phyloP scores from a whole-genome alignment of 2,329 filamentous ascomycete species.

The Penicillium sp. region DNA sequence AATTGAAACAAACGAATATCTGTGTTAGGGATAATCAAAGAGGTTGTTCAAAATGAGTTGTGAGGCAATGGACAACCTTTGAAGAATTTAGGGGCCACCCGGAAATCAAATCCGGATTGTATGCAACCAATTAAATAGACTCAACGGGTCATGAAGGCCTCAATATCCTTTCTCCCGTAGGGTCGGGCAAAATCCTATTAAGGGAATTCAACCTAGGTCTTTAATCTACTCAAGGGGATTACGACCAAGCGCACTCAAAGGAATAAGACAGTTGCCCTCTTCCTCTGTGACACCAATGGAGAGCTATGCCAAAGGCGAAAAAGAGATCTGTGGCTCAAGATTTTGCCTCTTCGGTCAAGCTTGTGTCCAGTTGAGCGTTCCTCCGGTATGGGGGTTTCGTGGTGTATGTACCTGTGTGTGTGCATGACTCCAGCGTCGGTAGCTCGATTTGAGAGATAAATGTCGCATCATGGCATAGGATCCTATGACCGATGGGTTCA shows the following conservation, averaged over 20 bases:
- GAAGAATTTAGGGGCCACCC: not conserved
- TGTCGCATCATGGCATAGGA: not conserved
- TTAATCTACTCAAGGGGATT: not conserved
- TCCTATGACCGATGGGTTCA: not conserved
- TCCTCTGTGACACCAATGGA: not conserved
- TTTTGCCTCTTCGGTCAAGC: not conserved
- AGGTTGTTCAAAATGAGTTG: not conserved
- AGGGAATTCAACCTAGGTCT: not conserved
- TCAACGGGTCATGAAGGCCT: not conserved
- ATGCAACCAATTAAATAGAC: not conserved
- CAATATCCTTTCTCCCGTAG: not conserved
- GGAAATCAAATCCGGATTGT: not conserved
- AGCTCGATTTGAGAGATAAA: too few species aligned
- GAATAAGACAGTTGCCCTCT: not conserved
- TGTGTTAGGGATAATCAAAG: not conserved
- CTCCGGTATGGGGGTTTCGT: not conserved
- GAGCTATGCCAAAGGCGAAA: not conserved
- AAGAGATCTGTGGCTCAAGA: not conserved
- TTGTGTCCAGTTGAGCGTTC: too few species aligned
- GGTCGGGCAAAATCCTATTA: not conserved
- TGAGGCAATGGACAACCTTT: not conserved
- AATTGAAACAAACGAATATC: not conserved
- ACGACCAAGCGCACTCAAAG: not conserved
- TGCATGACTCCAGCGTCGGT: not conserved
- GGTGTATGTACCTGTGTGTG: not conserved